Base-by-base conservation (phyloP, 805 yeast species). In the Yarrowia deformans region DNA sequence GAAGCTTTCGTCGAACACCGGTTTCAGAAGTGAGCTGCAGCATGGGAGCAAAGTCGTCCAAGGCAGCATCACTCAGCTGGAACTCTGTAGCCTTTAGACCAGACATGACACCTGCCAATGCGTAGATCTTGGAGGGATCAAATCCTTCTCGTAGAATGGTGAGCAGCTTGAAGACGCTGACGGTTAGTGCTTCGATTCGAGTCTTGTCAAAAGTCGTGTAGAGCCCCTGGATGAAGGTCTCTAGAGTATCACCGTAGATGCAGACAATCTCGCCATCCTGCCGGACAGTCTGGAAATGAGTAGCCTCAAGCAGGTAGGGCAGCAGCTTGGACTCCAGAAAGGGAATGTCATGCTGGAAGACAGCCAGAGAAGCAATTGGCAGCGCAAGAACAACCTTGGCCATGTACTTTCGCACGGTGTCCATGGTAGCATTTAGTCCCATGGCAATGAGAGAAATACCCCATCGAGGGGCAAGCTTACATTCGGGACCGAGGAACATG, bases 341-440 rank as follows among this genome's bases (percentile, higher is more conserved):
- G 16, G 78, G 78, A 52, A 76, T 75, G 74, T 81, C 73, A 71
- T 81, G 74, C 70, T 85, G 76, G 78, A 89, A 81, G 55, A 86
- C 73, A 32, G 79, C 72, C 64, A 87, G 78, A 71, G 86, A 81
- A 40, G 81, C 76, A 1, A 74, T 71, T 7, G 86, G 84, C 39
- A 91, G 80, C 10, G 84, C 79, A 48, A 89, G 82, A 54, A 91
- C 79, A 55, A 90, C 74, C 1, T 82, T 81, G 72, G 89, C 76
- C 0, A 90, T 80, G 73, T 86, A 87, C 72, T 85, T 87, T 70
- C 93, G 81, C 1, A 93, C 91, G 8, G 91, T 84, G 70, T 91
- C 97, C 87, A 89, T 87, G 0, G 91, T 83, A 0, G 93, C 91
- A 61, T 82, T 85, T 72, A 91, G 83, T 0, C 96, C 97, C 16